Evolutionary conservation across 2,329 filamentous ascomycete genomes (phyloP).

Genomic region (Graphilbum sp.): DNA sequence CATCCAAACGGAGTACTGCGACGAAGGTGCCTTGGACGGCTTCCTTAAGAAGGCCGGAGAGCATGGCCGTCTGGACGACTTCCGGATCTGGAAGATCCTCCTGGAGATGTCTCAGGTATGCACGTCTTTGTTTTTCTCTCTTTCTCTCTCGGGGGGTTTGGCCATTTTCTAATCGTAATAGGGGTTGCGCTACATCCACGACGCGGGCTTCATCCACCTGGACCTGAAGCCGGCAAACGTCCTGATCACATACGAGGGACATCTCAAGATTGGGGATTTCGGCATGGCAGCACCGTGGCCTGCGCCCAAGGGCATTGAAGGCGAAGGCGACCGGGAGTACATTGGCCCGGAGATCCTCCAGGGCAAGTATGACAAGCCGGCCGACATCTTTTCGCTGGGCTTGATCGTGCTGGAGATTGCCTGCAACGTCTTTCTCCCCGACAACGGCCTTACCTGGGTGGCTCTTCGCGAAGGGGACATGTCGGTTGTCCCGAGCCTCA

Average conservation of each 20-base stretch:
- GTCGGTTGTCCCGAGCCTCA: slow-evolving; percentile 74
- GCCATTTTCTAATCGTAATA: no score
- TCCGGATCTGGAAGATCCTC: slow-evolving; percentile 96
- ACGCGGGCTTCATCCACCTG: slow-evolving; percentile 70
- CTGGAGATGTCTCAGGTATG: slow-evolving; percentile 70
- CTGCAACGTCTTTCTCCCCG: slow-evolving; percentile 82
- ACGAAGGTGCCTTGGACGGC: slow-evolving; percentile 76
- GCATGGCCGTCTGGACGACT: slow-evolving; percentile 82
- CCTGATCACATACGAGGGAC: slow-evolving; percentile 65
- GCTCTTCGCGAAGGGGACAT: slow-evolving; percentile 79
- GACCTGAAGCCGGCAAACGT: slow-evolving; percentile 78
- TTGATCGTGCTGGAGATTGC: slow-evolving; percentile 91
- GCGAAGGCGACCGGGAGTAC: slow-evolving; percentile 91
- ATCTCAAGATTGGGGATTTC: slow-evolving; percentile 75
- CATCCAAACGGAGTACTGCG: slow-evolving; percentile 94
- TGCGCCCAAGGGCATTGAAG: slow-evolving; percentile 59
- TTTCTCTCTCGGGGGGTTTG: no score
- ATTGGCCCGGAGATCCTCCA: slow-evolving; percentile 85
- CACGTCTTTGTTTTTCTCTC: slow-evolving; percentile 9
- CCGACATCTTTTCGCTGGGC: slow-evolving; percentile 86
- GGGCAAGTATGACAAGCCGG: slow-evolving; percentile 75
- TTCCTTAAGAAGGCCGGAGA: slow-evolving; percentile 73
- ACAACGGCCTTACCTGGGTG: slow-evolving; percentile 85
- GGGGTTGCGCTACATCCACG: slow-evolving; percentile 83
- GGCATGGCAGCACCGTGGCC: slow-evolving; percentile 69